These are phyloP conservation scores for Plantago ovata DNA, from an alignment of 257 asterid genomes.

Conservation along the genomic window DNA sequence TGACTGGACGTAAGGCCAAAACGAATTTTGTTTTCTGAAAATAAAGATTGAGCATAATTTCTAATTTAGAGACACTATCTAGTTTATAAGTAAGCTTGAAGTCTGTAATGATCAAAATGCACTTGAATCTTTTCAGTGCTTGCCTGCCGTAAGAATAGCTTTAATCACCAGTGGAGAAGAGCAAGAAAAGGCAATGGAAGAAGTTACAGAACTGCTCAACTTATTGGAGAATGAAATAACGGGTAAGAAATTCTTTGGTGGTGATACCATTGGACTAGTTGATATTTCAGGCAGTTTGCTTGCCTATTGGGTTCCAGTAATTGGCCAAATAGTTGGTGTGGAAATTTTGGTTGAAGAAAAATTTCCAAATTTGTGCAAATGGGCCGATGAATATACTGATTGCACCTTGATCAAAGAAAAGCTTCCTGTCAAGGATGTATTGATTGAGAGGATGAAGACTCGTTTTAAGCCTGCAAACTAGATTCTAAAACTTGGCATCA, in stretches of 20 bases:
- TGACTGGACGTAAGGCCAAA: no score
- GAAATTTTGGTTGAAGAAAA: constrained; percentile 23
- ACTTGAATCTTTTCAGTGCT: constrained; percentile 9
- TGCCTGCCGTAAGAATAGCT: constrained; percentile 23
- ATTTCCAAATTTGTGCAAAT: not conserved
- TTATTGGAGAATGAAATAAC: constrained; percentile 25
- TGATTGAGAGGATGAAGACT: not conserved
- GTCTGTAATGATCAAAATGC: not conserved
- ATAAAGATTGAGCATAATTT: no score
- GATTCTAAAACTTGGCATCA: no score
- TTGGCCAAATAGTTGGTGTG: constrained; percentile 25
- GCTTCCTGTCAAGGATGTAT: not conserved
- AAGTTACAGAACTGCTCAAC: constrained; percentile 21
- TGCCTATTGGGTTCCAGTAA: constrained; percentile 23
- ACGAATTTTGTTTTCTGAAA: no score
- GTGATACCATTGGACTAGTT: constrained; percentile 29
- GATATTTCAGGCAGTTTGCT: constrained; percentile 28
- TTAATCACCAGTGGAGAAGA: constrained; percentile 23
- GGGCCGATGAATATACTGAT: not conserved
- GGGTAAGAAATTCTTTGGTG: no score
- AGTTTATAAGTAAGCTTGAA: no score
- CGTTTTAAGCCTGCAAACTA: no score
- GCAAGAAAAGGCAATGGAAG: constrained; percentile 31
- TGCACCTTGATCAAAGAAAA: not conserved
- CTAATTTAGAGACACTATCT: no score